Evolutionary conservation across 768 basidiomycete genomes (phyloP), one percentile per base, ranked within the genome.

Genomic region (Mrakia blollopis): DNA sequence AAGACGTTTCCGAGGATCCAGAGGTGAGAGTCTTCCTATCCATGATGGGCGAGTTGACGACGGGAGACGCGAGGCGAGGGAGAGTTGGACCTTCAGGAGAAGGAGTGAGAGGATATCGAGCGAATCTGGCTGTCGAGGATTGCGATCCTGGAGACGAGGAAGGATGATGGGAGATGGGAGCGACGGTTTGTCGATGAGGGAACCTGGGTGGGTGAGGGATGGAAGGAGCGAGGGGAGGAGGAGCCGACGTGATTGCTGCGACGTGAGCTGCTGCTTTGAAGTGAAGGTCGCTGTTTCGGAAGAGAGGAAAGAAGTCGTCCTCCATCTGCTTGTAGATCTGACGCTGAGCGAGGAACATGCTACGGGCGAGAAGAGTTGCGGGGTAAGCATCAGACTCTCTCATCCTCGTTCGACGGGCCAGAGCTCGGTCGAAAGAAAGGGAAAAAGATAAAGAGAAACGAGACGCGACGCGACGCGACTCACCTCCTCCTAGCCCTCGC

Each of bases 301-400:
- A 98, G 11, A 90, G 90, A 69, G 91, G 91, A 81, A 96, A 97
- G 82, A 96, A 94, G 70, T 91, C 83, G 41, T 85, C 91, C 79
- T 92, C 90, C 93, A 99, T 95, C 70, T 90, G 88, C 44, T 89
- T 88, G 82, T 96, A 92, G 0, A 95, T 89, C 79, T 95, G 91
- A 78, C 87, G 85, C 81, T 98, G 97, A 2, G 92, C 89, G 14
- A 92, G 83, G 84, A 98, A 89, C 39, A 98, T 90, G 75, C 90
- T 91, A 63, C 88, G 86, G 16, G 28, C 11, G 32, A 10, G 28
- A 39, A 23, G 18, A 2, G 39, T 37, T 28, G n/a, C 37, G 8
- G 44, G 68, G 41, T 8, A 69, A 41, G 35, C 62, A 35, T 28
- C 37, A 9, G 14, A 6, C 16, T 54, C 14, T 44, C 44, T 4